Conservation (phyloP, 192 early-diverging fungal genomes). For the Gryganskiella cystojenkinii region DNA sequence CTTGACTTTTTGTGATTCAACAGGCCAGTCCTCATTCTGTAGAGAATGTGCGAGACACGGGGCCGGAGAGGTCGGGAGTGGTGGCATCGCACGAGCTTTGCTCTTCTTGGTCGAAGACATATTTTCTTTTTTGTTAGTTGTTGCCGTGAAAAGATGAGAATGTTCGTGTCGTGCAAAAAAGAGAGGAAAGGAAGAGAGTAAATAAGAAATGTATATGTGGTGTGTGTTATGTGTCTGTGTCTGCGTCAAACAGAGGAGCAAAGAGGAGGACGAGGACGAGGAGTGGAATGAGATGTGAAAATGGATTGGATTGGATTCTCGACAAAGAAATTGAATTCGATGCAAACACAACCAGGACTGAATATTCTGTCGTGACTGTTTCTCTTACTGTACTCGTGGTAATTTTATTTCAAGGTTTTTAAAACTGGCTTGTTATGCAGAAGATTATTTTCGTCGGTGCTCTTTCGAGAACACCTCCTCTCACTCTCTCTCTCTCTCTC, state of each 20-base stretch:
- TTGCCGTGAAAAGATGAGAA: not conserved
- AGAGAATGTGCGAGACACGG: slow-evolving; percentile 44
- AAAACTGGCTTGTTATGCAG: too few species aligned
- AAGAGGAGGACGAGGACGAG: not conserved
- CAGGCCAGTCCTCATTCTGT: slow-evolving; percentile 39
- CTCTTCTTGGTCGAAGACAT: slow-evolving; percentile 49
- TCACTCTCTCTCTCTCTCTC: too few species aligned
- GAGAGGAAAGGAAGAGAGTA: not conserved
- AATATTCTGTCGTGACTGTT: too few species aligned
- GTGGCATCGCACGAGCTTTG: slow-evolving; percentile 46
- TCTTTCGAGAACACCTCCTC: too few species aligned
- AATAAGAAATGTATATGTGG: not conserved
- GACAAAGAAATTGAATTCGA: too few species aligned
- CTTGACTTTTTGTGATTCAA: slow-evolving; percentile 47
- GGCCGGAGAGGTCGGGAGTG: slow-evolving; percentile 20
- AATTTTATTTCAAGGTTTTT: too few species aligned
- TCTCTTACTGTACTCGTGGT: too few species aligned
- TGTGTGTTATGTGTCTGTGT: not conserved
- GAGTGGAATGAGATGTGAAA: not conserved
- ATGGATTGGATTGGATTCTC: too few species aligned
- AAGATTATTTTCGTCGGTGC: too few species aligned
- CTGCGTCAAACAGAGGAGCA: not conserved
- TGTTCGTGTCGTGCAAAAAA: not conserved
- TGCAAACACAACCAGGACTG: too few species aligned
- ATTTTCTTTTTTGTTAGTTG: not conserved